phyloP scores from a whole-genome alignment of 257 asterid species.

The Solanum corneliomulleri region DNA sequence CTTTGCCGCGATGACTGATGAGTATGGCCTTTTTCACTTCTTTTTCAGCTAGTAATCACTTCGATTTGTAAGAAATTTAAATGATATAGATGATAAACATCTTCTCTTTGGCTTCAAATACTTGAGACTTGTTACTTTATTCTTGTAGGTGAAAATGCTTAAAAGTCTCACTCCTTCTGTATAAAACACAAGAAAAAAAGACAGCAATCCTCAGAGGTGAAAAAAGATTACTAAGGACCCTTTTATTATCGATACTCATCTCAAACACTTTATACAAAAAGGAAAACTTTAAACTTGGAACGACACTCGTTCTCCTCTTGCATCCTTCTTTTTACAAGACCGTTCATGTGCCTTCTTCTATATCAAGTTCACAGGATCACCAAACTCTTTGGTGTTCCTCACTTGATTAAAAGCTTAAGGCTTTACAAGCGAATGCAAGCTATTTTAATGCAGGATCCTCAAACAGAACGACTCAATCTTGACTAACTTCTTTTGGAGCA shows the following conservation, averaged over 20 bases:
- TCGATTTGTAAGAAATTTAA: neutral
- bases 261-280: neutral
- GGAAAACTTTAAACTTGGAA: neutral
- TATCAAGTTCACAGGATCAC: slow-evolving; percentile 32
- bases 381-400: slow-evolving; percentile 15
- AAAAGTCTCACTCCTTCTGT: neutral
- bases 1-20: neutral
- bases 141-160: neutral
- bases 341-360: neutral
- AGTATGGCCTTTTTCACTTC: neutral
- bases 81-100: neutral
- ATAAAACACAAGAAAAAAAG: neutral
- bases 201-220: neutral
- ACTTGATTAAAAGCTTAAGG: slow-evolving; percentile 4
- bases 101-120: neutral
- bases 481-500: neutral
- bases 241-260: neutral
- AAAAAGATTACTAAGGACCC: neutral
- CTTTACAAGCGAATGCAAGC: neutral
- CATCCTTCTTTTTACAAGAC: neutral
- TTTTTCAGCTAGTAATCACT: neutral
- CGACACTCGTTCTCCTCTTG: neutral
- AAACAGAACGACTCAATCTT: neutral
- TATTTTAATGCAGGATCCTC: neutral
- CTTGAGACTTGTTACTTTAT: neutral